Percentiles rank a stretch among this genome's conserved stretches.
These are phyloP conservation scores for Scleroderma citrinum DNA, from an alignment of 768 basidiomycete genomes.

Conservation along the genomic window DNA sequence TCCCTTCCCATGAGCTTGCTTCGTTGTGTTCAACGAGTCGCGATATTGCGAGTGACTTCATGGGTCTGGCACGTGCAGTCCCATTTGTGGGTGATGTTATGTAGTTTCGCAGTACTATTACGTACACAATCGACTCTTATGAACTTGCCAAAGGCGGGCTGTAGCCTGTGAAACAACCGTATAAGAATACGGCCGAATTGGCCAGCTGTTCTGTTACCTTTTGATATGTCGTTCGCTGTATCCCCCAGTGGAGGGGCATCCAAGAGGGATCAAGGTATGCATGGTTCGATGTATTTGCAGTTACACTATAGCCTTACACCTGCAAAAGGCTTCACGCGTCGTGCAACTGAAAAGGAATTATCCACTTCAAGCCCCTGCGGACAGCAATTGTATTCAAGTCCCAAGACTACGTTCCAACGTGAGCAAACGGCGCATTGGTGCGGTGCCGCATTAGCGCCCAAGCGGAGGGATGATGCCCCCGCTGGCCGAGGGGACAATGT, in stretches of 20 bases:
- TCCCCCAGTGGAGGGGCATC: conserved; percentile 11
- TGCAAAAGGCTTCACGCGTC: conserved; percentile 22
- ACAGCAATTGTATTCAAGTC: conserved; percentile 17
- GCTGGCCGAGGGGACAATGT: conserved; percentile 7
- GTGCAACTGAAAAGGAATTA: conserved; percentile 22
- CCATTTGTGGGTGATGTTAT: no score
- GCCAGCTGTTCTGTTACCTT: no score
- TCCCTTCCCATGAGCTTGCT: conserved; percentile 58
- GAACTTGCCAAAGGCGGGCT: no score
- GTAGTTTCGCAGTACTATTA: no score
- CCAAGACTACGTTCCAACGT: conserved; percentile 28
- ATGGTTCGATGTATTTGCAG: not conserved
- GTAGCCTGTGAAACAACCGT: no score
- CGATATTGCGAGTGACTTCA: conserved; percentile 63
- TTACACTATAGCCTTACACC: not conserved
- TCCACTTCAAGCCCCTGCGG: conserved; percentile 10
- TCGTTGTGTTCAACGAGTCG: conserved; percentile 22
- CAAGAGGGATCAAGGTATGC: conserved; percentile 20
- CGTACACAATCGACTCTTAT: no score
- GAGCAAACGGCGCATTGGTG: conserved; percentile 20
- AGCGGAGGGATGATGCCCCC: not conserved
- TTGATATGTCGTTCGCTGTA: no score
- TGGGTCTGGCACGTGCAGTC: no score
- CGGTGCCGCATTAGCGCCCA: not conserved
- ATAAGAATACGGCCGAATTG: no score